Percentiles rank a stretch among this genome's conserved stretches.
Conservation (phyloP, 2,329 filamentous ascomycete species). For the Zopfia rhizophila region DNA sequence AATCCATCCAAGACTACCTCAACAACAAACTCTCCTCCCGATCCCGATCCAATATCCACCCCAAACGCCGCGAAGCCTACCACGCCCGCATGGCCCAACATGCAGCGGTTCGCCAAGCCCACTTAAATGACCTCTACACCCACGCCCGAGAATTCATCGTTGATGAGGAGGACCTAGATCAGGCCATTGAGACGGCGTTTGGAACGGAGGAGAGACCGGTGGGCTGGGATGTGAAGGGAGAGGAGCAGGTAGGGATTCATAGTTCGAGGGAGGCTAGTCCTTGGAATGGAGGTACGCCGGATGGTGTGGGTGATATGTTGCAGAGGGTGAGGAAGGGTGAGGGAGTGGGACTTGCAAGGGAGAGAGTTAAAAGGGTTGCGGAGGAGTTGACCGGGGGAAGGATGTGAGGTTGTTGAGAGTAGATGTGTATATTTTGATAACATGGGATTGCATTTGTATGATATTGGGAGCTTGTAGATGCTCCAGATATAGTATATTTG, state of each 20-base stretch:
- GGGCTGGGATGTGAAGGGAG: conserved; percentile 46
- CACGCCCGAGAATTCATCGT: conserved; percentile 89
- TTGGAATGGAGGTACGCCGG: conserved; percentile 43
- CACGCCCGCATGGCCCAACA: conserved; percentile 61
- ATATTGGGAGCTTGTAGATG: too few species aligned
- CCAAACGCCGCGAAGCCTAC: conserved; percentile 45
- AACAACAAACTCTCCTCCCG: conserved; percentile 41
- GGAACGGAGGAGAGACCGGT: conserved; percentile 64
- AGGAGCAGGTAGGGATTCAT: conserved; percentile 25
- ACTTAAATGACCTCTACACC: conserved; percentile 88
- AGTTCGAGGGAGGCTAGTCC: conserved; percentile 42
- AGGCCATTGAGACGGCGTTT: conserved; percentile 80
- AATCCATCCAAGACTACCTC: conserved; percentile 48
- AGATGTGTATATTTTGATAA: neutral
- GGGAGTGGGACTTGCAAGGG: conserved; percentile 59
- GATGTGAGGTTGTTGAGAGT: conserved; percentile 38
- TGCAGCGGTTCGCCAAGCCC: conserved; percentile 71
- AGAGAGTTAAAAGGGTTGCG: conserved; percentile 71
- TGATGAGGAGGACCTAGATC: conserved; percentile 78
- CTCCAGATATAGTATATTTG: too few species aligned
- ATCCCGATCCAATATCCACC: conserved; percentile 32
- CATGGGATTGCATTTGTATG: too few species aligned
- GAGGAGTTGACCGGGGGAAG: conserved; percentile 76
- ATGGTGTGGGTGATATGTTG: conserved; percentile 46
- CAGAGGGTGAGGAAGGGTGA: conserved; percentile 48